phyloP scores from a whole-genome alignment of 2,329 filamentous ascomycete genomes.

The Thyridium curvatum region DNA sequence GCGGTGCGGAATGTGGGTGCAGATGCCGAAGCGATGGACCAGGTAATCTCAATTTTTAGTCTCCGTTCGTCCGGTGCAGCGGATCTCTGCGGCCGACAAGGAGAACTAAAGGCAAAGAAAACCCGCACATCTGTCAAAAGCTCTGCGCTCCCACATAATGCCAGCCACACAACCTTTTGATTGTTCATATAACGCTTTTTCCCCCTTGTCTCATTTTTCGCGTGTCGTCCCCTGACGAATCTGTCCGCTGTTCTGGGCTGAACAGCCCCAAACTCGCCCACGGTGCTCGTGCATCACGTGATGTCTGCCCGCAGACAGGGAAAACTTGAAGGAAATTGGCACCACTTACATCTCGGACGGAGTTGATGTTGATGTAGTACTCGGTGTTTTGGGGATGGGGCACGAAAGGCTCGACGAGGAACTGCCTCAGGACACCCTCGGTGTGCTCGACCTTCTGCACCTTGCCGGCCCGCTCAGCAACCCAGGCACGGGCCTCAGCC shows the following conservation, averaged over 20 bases:
- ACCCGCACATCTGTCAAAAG: conserved; percentile 1
- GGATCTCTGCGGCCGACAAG: conserved; percentile 11
- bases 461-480: conserved; percentile 88
- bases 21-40: conserved; percentile 10
- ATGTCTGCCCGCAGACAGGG: background rate
- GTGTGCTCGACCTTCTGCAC: conserved; percentile 88
- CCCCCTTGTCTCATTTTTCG: background rate
- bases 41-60: conserved; percentile 29
- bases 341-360: conserved; percentile 89
- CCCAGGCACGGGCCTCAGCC: conserved; percentile 89
- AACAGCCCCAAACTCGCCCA: conserved; percentile 2
- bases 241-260: conserved; percentile 3
- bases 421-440: conserved; percentile 82
- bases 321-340: conserved; percentile 8
- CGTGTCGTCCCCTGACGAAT: no score
- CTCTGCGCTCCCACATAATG: background rate
- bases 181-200: conserved; percentile 4
- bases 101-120: conserved; percentile 14
- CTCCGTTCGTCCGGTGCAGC: conserved; percentile 34
- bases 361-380: conserved; percentile 99
- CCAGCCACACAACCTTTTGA: conserved; percentile 2
- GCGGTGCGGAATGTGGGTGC: no score
- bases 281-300: background rate
- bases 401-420: conserved; percentile 97
- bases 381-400: conserved; percentile 93